Base-by-base conservation (phyloP, 2,329 filamentous ascomycete genomes). In the Pyrenophora seminiperda region DNA sequence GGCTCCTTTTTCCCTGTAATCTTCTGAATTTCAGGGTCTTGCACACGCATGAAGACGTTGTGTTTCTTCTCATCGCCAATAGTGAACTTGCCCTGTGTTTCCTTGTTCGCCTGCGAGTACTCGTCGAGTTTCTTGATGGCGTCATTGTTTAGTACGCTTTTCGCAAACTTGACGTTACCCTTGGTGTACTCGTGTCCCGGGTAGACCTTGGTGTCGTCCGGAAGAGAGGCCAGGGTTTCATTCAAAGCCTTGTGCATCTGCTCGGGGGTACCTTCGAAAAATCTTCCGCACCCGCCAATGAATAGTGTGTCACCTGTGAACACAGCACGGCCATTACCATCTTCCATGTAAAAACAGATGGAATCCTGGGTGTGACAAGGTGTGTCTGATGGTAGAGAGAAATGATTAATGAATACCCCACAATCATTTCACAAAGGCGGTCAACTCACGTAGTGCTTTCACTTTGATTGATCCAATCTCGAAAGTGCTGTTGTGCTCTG, bases 181-280 rank as follows among this genome's bases (percentile, higher is more conserved):
- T 94, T 96, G n/a, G 94, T 99, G 77, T 99, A 99, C 74, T 97
- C 94, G 67, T 99, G 94, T 3, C 94, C 94, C 14, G 93, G 92
- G 70, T 90, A 99, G 58, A 99, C 90, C 58, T 88, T 88, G 1
- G 94, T 97, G 64, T 97, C 91, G 62, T 96, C 88, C 0, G 94
- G 93, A 47, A 99, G 77, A 5, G 83, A 76, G 2, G 84, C 90
- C 36, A 99, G 82, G 0, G 86, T 90, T 75, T 90, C 85, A 74
- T 99, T 99, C 65, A 99, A 75, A 0, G 94, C 93, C 63, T 84
- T 89, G 76, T 99, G 83, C 94, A 99, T 99, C 78, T 75, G 89
- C 50, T 83, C 81, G 0, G 91, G 85, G 7, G 81, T 91, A 14
- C 94, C 94, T 74, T 99, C 94, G 67, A 99, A 99, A 79, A 99